These are phyloP conservation scores for Fusarium metavorans DNA, from an alignment of 2,329 filamentous ascomycete genomes.

Conservation along the genomic window DNA sequence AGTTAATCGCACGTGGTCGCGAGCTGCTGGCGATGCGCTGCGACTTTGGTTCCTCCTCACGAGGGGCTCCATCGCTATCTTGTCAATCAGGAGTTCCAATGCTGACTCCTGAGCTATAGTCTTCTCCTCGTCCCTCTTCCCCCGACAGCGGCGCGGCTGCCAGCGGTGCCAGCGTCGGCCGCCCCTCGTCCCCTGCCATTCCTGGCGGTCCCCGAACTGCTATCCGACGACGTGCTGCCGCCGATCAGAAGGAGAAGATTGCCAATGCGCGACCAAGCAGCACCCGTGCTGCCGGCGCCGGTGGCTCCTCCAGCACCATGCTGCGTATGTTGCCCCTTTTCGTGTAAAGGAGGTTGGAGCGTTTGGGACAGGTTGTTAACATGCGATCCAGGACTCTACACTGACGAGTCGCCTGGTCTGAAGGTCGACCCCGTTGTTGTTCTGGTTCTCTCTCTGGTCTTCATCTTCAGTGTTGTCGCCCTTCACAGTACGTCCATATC, in stretches of 20 bases:
- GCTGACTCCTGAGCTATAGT: slow-evolving; percentile 51
- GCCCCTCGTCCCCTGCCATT: slow-evolving; percentile 86
- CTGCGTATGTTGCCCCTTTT: slow-evolving; percentile 74
- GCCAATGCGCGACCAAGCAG: slow-evolving; percentile 93
- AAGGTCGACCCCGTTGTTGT: slow-evolving; percentile 99
- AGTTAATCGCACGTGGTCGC: slow-evolving; percentile 41
- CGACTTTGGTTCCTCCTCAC: slow-evolving; percentile 17
- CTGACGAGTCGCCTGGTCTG: slow-evolving; percentile 95
- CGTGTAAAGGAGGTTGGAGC: neutral
- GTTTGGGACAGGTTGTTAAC: slow-evolving; percentile 42
- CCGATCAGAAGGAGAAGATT: slow-evolving; percentile 96
- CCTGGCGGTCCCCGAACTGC: slow-evolving; percentile 95
- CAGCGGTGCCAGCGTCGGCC: slow-evolving; percentile 77
- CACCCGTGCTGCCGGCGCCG: slow-evolving; percentile 92
- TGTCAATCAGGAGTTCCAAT: neutral
- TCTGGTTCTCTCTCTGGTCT: slow-evolving; percentile 93
- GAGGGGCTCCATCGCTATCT: neutral
- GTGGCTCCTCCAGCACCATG: slow-evolving; percentile 98
- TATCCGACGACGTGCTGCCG: slow-evolving; percentile 93
- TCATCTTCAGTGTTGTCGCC: slow-evolving; percentile 98
- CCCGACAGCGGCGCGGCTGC: slow-evolving; percentile 69
- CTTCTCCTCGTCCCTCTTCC: slow-evolving; percentile 71
- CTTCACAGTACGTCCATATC: slow-evolving; percentile 82
- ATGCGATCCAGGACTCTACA: slow-evolving; percentile 81
- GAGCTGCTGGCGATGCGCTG: slow-evolving; percentile 24